Conservation (phyloP, 306 rosid species). For the Mucuna pruriens region DNA sequence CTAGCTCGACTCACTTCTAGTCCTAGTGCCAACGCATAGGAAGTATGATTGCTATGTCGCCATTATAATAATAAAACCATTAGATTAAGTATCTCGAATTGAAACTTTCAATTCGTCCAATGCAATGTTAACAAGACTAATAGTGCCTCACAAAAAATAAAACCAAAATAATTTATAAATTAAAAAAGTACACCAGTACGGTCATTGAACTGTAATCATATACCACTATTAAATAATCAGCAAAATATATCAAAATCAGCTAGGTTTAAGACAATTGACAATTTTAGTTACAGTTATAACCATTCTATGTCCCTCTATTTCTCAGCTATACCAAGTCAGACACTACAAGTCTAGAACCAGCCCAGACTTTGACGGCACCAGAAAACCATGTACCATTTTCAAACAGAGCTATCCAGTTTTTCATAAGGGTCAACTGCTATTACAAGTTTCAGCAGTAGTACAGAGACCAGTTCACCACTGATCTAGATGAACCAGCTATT, state of each 20-base stretch:
- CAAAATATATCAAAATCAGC: not conserved
- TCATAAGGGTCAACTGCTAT: not conserved
- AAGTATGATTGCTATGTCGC: not conserved
- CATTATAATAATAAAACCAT: not conserved
- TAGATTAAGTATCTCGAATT: not conserved
- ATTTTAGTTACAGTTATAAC: not conserved
- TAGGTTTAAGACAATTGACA: not conserved
- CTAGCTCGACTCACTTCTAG: not conserved
- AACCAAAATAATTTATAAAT: not conserved
- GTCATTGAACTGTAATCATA: not conserved
- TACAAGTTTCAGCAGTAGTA: not conserved
- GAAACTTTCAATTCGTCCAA: not conserved
- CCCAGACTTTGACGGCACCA: not conserved
- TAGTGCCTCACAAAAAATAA: not conserved
- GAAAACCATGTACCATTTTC: not conserved
- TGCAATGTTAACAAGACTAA: not conserved
- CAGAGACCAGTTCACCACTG: not conserved
- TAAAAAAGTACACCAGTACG: not conserved
- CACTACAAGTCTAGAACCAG: not conserved
- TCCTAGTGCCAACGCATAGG: not conserved
- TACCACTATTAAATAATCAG: not conserved
- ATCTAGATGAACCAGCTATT: constrained; percentile 4
- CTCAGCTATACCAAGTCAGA: not conserved
- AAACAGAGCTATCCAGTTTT: not conserved
- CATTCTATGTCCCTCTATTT: not conserved